Evolutionary conservation across 106 monocot genomes (phyloP).

Genomic region (Gastrodia elata): DNA sequence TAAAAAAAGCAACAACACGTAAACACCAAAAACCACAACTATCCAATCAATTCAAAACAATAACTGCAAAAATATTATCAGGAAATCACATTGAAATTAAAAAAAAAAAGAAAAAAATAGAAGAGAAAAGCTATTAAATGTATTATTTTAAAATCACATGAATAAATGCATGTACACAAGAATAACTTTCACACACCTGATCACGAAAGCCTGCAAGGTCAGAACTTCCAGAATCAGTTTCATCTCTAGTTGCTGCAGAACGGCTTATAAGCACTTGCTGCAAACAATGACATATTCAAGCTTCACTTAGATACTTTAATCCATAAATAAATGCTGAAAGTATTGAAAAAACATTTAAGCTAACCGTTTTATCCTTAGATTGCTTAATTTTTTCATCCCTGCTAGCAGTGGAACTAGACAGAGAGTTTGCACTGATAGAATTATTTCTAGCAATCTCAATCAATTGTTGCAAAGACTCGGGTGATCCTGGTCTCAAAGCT

Average conservation of each 20-base stretch:
- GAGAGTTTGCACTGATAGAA: constrained; percentile 14
- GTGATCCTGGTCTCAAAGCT: constrained; percentile 65
- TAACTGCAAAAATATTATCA: neutral
- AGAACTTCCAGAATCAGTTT: constrained; percentile 29
- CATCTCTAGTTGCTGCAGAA: constrained; percentile 39
- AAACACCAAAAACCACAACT: neutral
- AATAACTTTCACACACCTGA: constrained; percentile 37
- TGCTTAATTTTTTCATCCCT: constrained; percentile 70
- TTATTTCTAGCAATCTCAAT: constrained; percentile 54
- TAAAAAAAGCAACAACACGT: neutral
- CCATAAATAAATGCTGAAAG: neutral
- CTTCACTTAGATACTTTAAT: neutral
- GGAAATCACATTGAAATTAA: neutral
- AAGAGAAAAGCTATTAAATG: neutral
- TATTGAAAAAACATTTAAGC: neutral
- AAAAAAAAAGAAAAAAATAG: neutral
- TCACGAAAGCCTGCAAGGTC: constrained; percentile 79
- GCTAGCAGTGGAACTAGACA: constrained; percentile 27
- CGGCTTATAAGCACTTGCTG: constrained; percentile 39
- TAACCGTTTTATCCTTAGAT: constrained; percentile 66
- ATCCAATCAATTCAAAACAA: neutral
- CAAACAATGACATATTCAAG: neutral
- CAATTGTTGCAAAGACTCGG: constrained; percentile 62
- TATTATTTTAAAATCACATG: neutral
- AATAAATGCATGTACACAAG: neutral